Base-by-base conservation (phyloP, 805 yeast genomes). In the Starmerella gropengiesseri region DNA sequence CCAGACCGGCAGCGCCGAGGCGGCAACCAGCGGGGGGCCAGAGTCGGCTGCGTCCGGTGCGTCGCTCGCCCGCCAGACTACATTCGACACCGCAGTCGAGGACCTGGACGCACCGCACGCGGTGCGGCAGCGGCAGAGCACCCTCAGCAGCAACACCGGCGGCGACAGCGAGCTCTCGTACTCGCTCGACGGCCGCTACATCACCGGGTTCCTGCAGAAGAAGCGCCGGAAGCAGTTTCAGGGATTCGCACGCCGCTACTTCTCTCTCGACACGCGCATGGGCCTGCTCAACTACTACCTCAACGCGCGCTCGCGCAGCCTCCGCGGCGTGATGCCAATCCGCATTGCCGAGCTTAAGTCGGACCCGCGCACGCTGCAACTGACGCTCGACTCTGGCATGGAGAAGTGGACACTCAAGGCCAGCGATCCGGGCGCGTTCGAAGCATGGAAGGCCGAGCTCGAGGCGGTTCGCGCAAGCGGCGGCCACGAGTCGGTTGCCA, bases 251-350 rank as follows among this genome's bases (percentile, higher is more conserved):
- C 81, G 81, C 56, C 67, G 98, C 40, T 86, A 78, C 59, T 91
- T 91, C 58, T 72, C 81, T 1, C 71, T 91, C 46, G 93, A 87
- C 59, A 74, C 78, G 64, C 77, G 77, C 58, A 77, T 81, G 52
- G 91, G 94, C 19, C 76, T 89, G 1, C 68, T 91, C 35, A 82
- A 85, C 32, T 91, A 91, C 60, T 84, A 81, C 58, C 59, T 75
- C 45, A 78, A 81, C 60, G 77, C 74, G 34, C 75, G 77, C 37
- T 76, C 84, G 31, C 74, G 77, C 53, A 77, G 77, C 51, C 70
- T 84, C 37, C 71, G 97, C 44, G 98, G 98, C 44, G 86, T 84
- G 55, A 85, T 91, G 84, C 93, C 89, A 28, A 75, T 91, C 37
- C 75, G 73, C 41, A 71, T 81, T 37, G 77, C 94, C 3, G 81